phyloP scores from a whole-genome alignment of 2,329 filamentous ascomycete species.

The Dendryphion nanum region DNA sequence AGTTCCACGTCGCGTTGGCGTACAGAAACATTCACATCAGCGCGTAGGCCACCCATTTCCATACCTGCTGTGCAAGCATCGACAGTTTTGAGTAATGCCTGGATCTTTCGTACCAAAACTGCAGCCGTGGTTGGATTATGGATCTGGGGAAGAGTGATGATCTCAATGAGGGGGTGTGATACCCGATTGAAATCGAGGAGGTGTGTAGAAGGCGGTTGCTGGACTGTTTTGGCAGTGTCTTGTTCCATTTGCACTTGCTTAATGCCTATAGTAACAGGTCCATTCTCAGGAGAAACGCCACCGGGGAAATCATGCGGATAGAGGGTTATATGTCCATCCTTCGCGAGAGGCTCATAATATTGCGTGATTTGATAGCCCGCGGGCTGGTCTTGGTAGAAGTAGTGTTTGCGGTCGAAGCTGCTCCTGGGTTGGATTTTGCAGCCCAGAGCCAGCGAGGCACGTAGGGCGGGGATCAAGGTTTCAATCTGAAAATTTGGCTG shows the following conservation, averaged over 20 bases:
- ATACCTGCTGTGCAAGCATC: conserved; percentile 88
- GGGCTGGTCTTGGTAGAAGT: conserved; percentile 98
- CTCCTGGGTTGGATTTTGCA: conserved; percentile 76
- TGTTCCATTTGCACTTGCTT: conserved; percentile 97
- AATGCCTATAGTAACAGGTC: conserved; percentile 73
- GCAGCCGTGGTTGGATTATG: conserved; percentile 85
- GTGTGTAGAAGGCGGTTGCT: conserved; percentile 69
- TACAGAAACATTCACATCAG: conserved; percentile 94
- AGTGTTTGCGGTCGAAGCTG: conserved; percentile 94
- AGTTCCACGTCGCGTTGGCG: conserved; percentile 47
- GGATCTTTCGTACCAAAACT: conserved; percentile 84
- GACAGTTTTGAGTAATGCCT: conserved; percentile 73
- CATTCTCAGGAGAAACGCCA: conserved; percentile 73
- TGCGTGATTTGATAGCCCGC: conserved; percentile 97
- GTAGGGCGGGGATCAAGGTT: conserved; percentile 82
- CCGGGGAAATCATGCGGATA: conserved; percentile 60
- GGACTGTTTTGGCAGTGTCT: conserved; percentile 91
- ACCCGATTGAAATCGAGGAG: conserved; percentile 94
- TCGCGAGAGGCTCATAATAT: conserved; percentile 74
- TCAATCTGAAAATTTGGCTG: conserved; percentile 83
- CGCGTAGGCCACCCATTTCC: conserved; percentile 86
- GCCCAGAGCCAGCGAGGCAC: conserved; percentile 80
- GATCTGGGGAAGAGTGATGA: conserved; percentile 88
- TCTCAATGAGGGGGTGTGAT: conserved; percentile 86
- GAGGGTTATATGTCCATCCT: conserved; percentile 70